Percentiles rank a stretch among this genome's conserved stretches.
These are phyloP conservation scores for Pinus tabuliformis DNA, from an alignment of 75 land plant species.

Conservation along the genomic window DNA sequence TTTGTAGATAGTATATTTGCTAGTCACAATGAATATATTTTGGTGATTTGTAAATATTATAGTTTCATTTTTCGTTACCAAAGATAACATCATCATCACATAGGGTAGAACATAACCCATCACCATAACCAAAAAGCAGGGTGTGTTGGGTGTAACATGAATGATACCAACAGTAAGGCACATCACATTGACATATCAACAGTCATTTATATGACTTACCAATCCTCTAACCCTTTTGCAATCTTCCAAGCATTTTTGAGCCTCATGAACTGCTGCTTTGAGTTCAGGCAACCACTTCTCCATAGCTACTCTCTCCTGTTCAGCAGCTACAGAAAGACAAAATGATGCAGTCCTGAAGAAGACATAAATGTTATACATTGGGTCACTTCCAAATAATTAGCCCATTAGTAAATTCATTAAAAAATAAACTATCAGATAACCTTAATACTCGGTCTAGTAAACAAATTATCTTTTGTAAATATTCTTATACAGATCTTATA, in stretches of 20 bases:
- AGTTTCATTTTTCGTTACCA: too few relatives aligned
- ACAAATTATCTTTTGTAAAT: too few relatives aligned
- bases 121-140: too few relatives aligned
- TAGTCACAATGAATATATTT: too few relatives aligned
- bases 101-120: too few relatives aligned
- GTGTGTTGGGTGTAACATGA: too few relatives aligned
- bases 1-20: too few relatives aligned
- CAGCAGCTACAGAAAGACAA: slow-evolving; percentile 68
- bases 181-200: too few relatives aligned
- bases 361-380: not conserved
- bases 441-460: not conserved
- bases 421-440: not conserved
- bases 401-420: not conserved
- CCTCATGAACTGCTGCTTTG: slow-evolving; percentile 66
- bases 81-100: too few relatives aligned
- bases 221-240: slow-evolving; percentile 91
- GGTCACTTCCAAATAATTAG: not conserved
- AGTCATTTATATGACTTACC: slow-evolving; percentile 46
- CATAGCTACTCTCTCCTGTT: slow-evolving; percentile 81
- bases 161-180: too few relatives aligned
- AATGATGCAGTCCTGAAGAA: slow-evolving; percentile 64
- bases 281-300: slow-evolving; percentile 94
- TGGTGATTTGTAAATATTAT: too few relatives aligned
- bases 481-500: not conserved
- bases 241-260: slow-evolving; percentile 81